Conservation (phyloP, 768 basidiomycete species). For the Punctularia strigosozonata region DNA sequence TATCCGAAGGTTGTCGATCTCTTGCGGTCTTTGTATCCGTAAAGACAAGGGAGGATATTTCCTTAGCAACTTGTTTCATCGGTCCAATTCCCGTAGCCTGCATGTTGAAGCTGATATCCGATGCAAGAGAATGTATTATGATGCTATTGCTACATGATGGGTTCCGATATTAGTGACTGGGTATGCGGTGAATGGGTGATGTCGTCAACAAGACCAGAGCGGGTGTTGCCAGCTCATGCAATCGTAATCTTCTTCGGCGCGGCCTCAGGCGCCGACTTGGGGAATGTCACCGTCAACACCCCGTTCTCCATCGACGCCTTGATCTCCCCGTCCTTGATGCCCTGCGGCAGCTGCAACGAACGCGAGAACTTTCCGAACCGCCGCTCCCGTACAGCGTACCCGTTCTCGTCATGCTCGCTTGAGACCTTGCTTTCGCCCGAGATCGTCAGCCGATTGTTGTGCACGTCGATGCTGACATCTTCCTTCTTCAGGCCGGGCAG, state of each 20-base stretch:
- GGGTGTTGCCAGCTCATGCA: neutral
- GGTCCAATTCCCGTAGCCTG: too few relatives aligned
- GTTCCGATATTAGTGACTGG: too few relatives aligned
- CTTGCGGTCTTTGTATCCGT: conserved; percentile 32
- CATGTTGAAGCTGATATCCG: too few relatives aligned
- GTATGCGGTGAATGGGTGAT: too few relatives aligned
- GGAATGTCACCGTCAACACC: conserved; percentile 10
- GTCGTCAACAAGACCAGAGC: too few relatives aligned
- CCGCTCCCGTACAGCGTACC: conserved; percentile 33
- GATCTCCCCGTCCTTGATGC: conserved; percentile 28
- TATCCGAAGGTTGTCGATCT: conserved; percentile 33
- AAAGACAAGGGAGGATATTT: too few relatives aligned
- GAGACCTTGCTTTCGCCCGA: conserved; percentile 29
- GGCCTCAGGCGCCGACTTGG: conserved; percentile 9
- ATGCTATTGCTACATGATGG: too few relatives aligned
- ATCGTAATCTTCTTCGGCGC: conserved; percentile 9
- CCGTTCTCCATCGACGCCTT: conserved; percentile 9
- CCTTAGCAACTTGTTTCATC: too few relatives aligned
- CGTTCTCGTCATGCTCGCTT: conserved; percentile 20
- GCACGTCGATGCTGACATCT: conserved; percentile 33
- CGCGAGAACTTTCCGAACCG: conserved; percentile 37
- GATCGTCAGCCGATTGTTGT: conserved; percentile 33
- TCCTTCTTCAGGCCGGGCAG: conserved; percentile 41
- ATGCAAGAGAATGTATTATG: too few relatives aligned
- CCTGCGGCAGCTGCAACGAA: conserved; percentile 33